These are phyloP conservation scores for Oehlia diaphana DNA, from an alignment of 192 early-diverging fungal species.

Conservation along the genomic window DNA sequence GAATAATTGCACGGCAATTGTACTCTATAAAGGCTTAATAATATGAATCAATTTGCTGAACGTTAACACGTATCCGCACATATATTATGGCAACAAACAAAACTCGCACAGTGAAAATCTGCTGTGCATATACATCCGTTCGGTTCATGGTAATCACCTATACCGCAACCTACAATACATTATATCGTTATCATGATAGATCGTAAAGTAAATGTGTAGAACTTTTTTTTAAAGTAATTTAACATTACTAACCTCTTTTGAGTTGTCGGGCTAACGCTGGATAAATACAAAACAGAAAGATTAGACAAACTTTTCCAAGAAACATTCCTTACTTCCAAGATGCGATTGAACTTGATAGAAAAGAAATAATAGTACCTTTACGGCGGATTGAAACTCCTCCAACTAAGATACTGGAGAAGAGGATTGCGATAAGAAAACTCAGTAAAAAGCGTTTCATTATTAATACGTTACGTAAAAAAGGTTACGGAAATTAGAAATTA, in stretches of 20 bases:
- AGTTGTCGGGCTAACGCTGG: background rate
- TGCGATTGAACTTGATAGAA: background rate
- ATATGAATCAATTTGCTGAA: background rate
- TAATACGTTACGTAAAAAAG: background rate
- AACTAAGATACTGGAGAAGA: background rate
- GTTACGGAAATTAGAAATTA: background rate
- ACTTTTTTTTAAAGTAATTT: background rate
- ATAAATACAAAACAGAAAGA: background rate
- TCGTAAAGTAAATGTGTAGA: background rate
- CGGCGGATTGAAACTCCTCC: background rate
- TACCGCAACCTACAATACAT: background rate
- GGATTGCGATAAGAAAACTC: background rate
- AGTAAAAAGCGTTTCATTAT: background rate
- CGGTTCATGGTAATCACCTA: background rate
- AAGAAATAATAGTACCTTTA: background rate
- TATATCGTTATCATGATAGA: background rate
- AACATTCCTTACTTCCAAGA: background rate
- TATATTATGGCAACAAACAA: background rate
- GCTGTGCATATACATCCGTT: background rate
- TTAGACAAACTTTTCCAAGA: background rate
- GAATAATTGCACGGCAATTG: background rate
- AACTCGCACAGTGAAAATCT: background rate
- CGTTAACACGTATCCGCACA: background rate
- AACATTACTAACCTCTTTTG: background rate
- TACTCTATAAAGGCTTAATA: background rate